Base-by-base conservation (phyloP, 2,329 filamentous ascomycete species). In the Neofusicoccum sp. region DNA sequence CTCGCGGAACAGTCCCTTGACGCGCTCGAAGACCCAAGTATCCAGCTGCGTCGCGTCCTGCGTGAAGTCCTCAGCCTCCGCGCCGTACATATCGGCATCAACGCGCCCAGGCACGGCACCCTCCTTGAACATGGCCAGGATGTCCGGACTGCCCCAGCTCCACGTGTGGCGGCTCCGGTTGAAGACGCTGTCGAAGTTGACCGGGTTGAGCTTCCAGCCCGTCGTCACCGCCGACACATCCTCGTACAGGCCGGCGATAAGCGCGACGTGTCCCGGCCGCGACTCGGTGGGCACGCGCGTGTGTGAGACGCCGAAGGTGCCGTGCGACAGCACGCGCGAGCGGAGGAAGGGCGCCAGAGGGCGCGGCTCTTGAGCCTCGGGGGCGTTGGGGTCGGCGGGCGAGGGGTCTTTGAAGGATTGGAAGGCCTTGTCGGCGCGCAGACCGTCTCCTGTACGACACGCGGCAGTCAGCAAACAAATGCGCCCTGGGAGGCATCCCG, bases 121-220 rank as follows among this genome's bases (percentile, higher is more conserved):
- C 61, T 92, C 84, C 71, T 96, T 87, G 72, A 99, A 99, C 95
- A 99, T 99, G 59, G 90, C 90, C 66, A 99, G 78, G 69, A 99
- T 99, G 76, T 99, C 95, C 1, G 95, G 95, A 71, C 93, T 97
- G 2, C 95, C 95, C 95, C 95, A 99, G 75, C 93, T 96, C 95
- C 95, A 99, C 6, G 96, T 99, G 77, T 99, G 96, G 47, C 89
- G 83, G 72, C 93, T 98, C 64, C 91, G 86, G 74, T 99, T 99
- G 84, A 99, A 99, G 9, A 99, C 92, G 70, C 93, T 98, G 78
- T 99, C 95, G 70, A 99, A 99, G 72, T 98, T 90, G 70, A 99
- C 95, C 0, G 95, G 95, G 72, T 99, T 99, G 67, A 97, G 79
- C 78, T 99, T 98, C 95, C 95, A 99, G 14, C 95, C 95, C 1